Conservation (phyloP, 495 filamentous ascomycete species). For the Penicillium riverlandense region DNA sequence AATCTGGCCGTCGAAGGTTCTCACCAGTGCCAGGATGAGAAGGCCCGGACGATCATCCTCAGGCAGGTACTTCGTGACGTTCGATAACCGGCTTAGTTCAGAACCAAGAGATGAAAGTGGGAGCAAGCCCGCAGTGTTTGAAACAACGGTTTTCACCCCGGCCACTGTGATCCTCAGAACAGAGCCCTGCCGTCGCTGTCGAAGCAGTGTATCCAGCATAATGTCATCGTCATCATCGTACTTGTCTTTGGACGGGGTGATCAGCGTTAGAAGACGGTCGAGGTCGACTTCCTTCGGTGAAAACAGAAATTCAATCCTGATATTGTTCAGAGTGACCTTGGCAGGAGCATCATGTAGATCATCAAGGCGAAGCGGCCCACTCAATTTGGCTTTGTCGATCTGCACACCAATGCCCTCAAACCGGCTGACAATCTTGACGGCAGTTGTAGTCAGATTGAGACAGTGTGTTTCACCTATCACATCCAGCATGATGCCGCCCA, state of each 20-base stretch:
- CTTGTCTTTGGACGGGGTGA: conserved; percentile 86
- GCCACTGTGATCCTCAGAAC: conserved; percentile 65
- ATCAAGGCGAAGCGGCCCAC: conserved; percentile 55
- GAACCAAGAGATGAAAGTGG: conserved; percentile 62
- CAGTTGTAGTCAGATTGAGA: conserved; percentile 65
- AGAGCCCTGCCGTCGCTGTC: conserved; percentile 86
- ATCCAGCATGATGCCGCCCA: conserved; percentile 69
- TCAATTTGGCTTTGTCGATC: conserved; percentile 66
- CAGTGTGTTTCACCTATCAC: conserved; percentile 70
- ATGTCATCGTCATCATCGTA: conserved; percentile 93
- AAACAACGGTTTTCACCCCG: conserved; percentile 49
- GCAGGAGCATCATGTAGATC: conserved; percentile 40
- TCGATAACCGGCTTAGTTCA: conserved; percentile 74
- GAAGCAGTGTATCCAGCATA: conserved; percentile 81
- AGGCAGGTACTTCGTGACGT: conserved; percentile 87
- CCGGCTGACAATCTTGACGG: conserved; percentile 70
- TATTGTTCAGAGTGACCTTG: conserved; percentile 49
- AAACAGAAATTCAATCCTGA: conserved; percentile 66
- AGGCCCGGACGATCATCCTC: conserved; percentile 93
- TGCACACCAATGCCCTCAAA: conserved; percentile 60
- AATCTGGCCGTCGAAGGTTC: conserved; percentile 49
- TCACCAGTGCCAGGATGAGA: conserved; percentile 63
- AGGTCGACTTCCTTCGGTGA: conserved; percentile 74
- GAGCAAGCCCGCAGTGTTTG: conserved; percentile 51
- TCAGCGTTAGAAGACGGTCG: conserved; percentile 70